Conservation (phyloP, 257 asterid genomes). For the Solanum ossicruentum region DNA sequence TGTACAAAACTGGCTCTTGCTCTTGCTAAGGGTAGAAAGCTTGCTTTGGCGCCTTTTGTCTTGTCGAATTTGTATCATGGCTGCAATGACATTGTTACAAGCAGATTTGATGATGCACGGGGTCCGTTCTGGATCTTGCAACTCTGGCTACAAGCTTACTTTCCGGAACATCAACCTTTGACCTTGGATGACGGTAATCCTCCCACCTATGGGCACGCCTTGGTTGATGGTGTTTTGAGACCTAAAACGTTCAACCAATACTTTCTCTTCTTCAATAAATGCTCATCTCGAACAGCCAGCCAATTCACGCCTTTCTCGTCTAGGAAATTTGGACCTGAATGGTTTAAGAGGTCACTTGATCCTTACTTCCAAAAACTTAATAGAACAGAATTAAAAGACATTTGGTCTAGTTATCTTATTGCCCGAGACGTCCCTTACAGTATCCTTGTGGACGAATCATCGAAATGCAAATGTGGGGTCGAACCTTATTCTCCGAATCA, state of each 20-base stretch:
- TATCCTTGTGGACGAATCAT: neutral
- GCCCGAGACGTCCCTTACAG: neutral
- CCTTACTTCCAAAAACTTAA: neutral
- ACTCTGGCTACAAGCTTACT: slow-evolving; percentile 2
- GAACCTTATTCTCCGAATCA: slow-evolving; percentile 4
- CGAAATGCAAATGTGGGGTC: neutral
- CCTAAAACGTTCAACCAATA: neutral
- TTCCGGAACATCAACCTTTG: neutral
- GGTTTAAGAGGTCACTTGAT: slow-evolving; percentile 5
- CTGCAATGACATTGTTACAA: neutral
- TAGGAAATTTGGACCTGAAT: neutral
- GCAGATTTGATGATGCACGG: neutral
- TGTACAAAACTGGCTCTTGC: neutral
- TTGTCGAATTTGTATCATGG: neutral
- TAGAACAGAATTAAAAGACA: neutral
- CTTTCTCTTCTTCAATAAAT: neutral
- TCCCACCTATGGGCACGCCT: neutral
- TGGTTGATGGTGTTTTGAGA: neutral
- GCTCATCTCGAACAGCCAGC: neutral
- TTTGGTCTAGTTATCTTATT: slow-evolving; percentile 2
- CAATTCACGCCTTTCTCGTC: neutral
- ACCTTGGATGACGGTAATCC: neutral
- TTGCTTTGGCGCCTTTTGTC: slow-evolving; percentile 1
- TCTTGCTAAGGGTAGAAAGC: slow-evolving; percentile 1
- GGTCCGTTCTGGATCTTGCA: slow-evolving; percentile 3